Conservation (phyloP, 2,329 filamentous ascomycete genomes). For the Tolypocladium ophioglossoides region DNA sequence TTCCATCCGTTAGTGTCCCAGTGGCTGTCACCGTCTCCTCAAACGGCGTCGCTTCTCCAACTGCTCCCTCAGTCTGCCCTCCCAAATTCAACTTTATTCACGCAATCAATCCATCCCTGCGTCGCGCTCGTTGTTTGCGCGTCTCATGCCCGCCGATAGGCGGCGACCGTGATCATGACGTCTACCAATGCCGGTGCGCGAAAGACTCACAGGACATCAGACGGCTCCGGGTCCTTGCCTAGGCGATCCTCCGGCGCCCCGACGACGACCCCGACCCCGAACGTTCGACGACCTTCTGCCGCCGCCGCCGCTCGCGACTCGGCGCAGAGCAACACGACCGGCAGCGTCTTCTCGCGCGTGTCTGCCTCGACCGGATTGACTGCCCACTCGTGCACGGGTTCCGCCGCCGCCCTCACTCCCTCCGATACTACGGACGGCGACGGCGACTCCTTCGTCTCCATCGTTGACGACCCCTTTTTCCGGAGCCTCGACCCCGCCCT, state of each 20-base stretch:
- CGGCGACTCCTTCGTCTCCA: constrained; percentile 40
- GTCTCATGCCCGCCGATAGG: too few relatives aligned
- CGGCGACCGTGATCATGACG: constrained; percentile 15
- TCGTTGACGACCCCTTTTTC: constrained; percentile 46
- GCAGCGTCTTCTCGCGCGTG: constrained; percentile 9
- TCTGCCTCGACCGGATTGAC: constrained; percentile 4
- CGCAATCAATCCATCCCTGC: not conserved
- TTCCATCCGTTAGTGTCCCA: not conserved
- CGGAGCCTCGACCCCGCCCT: constrained; percentile 29
- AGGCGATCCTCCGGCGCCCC: constrained; percentile 4
- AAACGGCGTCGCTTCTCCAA: not conserved
- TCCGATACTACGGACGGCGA: constrained; percentile 16
- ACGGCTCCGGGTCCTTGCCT: constrained; percentile 3
- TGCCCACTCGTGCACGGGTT: constrained; percentile 3
- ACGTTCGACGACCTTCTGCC: constrained; percentile 5
- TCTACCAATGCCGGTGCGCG: constrained; percentile 14
- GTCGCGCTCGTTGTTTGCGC: not conserved
- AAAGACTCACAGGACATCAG: constrained; percentile 13
- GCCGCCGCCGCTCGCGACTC: constrained; percentile 13
- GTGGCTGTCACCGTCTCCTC: not conserved
- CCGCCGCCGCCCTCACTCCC: constrained; percentile 8
- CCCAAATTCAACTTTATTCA: constrained; percentile 5
- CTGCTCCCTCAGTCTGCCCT: constrained; percentile 4
- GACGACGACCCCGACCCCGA: not conserved
- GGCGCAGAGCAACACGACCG: constrained; percentile 8